Conservation (phyloP, 1,139 yeast species). For the Yamadazyma songkhlaensis region DNA sequence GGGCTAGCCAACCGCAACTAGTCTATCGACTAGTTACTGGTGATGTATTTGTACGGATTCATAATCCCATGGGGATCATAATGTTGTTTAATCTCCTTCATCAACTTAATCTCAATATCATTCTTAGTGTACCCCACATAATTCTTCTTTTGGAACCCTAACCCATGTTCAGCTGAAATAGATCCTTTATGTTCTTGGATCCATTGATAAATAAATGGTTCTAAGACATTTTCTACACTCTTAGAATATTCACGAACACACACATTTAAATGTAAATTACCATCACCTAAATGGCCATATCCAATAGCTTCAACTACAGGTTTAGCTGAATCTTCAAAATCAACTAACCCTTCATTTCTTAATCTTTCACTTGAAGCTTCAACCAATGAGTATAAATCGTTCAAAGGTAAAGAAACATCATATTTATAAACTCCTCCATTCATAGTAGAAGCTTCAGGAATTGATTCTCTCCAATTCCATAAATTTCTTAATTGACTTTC, state of each 20-base stretch:
- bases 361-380: conserved; percentile 66
- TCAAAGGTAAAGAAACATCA: conserved; percentile 87
- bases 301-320: conserved; percentile 91
- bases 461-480: conserved; percentile 95
- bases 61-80: conserved; percentile 88
- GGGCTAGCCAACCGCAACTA: too few relatives aligned
- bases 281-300: conserved; percentile 96
- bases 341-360: conserved; percentile 55
- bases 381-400: conserved; percentile 75
- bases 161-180: conserved; percentile 94
- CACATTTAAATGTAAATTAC: conserved; percentile 88
- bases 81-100: conserved; percentile 71
- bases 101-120: conserved; percentile 62
- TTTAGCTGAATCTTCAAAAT: conserved; percentile 57
- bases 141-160: conserved; percentile 93
- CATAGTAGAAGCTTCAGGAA: conserved; percentile 83
- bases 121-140: conserved; percentile 83
- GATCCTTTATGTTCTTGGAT: conserved; percentile 74
- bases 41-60: conserved; percentile 92
- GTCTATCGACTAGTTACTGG: too few relatives aligned
- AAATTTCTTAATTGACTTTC: conserved; percentile 78
- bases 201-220: conserved; percentile 94
- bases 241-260: conserved; percentile 82
- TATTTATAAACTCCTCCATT: conserved; percentile 96
- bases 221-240: conserved; percentile 71